A percentile compares a stretch with the other conserved stretches of the same genome.
These are phyloP conservation scores for Phytophthora sansomeana DNA, from an alignment of 352 stramenopile species.

Conservation along the genomic window DNA sequence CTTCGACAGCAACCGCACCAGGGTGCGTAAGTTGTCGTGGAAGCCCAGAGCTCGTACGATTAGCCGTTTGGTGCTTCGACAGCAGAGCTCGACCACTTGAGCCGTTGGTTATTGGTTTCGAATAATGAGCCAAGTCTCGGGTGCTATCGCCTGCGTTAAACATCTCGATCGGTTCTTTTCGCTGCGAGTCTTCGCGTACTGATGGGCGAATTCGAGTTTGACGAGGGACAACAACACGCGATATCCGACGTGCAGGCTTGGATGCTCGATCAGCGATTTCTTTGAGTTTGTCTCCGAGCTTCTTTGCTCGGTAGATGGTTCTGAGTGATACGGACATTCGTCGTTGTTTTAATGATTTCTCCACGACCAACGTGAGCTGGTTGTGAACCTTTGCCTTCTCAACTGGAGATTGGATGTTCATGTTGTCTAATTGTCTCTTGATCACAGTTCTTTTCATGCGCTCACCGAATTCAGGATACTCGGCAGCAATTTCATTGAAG, in stretches of 20 bases:
- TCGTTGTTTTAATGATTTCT: slow-evolving; percentile 80
- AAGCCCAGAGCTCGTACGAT: slow-evolving; percentile 9
- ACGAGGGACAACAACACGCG: slow-evolving; percentile 18
- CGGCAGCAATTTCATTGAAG: slow-evolving; percentile 85
- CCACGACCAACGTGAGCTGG: slow-evolving; percentile 78
- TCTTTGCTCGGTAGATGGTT: slow-evolving; percentile 84
- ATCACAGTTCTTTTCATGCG: slow-evolving; percentile 86
- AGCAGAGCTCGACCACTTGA: slow-evolving; percentile 24
- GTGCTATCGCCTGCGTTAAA: slow-evolving; percentile 23
- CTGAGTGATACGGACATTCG: slow-evolving; percentile 77
- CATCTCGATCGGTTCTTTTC: slow-evolving; percentile 8
- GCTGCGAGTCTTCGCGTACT: slow-evolving; percentile 29
- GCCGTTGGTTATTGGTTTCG: not conserved
- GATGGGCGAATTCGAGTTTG: slow-evolving; percentile 30
- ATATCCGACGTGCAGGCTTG: slow-evolving; percentile 36
- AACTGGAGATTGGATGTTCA: slow-evolving; percentile 79
- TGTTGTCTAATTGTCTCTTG: slow-evolving; percentile 84
- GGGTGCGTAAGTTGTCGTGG: slow-evolving; percentile 11
- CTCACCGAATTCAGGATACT: slow-evolving; percentile 83
- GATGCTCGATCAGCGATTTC: slow-evolving; percentile 77
- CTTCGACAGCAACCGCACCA: not conserved
- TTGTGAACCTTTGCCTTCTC: slow-evolving; percentile 84
- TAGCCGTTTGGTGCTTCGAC: slow-evolving; percentile 16
- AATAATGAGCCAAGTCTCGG: slow-evolving; percentile 40
- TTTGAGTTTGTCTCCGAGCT: slow-evolving; percentile 83